Percentiles rank a stretch among this genome's conserved stretches.
Evolutionary conservation across 1,284 basidiomycete genomes (phyloP).

Genomic region (Malassezia brasiliensis): DNA sequence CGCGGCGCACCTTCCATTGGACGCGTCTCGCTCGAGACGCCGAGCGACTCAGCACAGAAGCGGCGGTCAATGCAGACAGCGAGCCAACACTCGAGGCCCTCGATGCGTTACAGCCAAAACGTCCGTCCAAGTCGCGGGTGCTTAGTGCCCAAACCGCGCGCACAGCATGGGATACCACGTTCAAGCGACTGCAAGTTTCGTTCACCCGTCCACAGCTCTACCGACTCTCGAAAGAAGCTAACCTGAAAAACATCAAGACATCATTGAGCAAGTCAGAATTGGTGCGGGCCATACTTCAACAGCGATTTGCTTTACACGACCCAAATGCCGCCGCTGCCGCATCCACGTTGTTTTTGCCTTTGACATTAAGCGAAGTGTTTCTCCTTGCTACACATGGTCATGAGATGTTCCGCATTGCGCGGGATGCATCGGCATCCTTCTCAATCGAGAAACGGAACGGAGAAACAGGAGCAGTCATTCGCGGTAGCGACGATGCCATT

Average conservation of each 20-base stretch:
- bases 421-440: neutral
- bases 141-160: neutral
- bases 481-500: neutral
- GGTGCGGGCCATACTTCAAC: conserved; percentile 7
- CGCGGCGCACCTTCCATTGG: too few relatives aligned
- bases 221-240: conserved; percentile 6
- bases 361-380: conserved; percentile 5
- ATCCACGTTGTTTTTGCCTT: neutral
- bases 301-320: conserved; percentile 8
- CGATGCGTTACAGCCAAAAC: neutral
- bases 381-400: neutral
- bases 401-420: neutral
- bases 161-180: neutral
- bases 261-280: conserved; percentile 5
- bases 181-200: neutral
- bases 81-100: conserved; percentile 7
- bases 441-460: conserved; percentile 1
- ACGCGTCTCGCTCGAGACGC: too few relatives aligned
- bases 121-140: neutral
- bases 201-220: conserved; percentile 15
- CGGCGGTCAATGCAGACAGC: neutral
- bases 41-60: too few relatives aligned
- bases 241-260: neutral
- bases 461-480: neutral
- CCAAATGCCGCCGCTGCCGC: neutral